Evolutionary conservation across 441 rosid genomes (phyloP), one percentile per base, ranked within the genome.

Genomic region (Jatropha multifida): DNA sequence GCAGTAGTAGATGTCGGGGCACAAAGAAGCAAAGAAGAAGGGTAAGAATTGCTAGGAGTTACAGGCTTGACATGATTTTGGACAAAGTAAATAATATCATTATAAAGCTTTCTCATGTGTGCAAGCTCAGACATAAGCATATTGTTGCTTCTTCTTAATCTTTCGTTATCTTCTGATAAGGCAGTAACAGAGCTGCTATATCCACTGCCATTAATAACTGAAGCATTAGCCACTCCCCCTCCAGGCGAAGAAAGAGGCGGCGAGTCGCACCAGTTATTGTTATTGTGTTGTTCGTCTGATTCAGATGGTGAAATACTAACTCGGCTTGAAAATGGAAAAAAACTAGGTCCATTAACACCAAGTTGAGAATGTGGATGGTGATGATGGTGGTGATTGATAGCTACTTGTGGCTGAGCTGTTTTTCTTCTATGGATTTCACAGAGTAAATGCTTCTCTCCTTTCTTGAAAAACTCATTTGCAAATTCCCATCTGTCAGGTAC

Each of bases 401-500:
- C 84, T 40, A 85, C 87, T 60, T 84, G 86, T 38, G 88, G 90
- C 61, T 92, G 97, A 40, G 92, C 83, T 40, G 95, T 89, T 82
- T 94, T 94, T 51, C 97, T 75, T 65, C 97, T 82, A 71, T 92
- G 97, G 87, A 94, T 94, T 86, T 95, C 99, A 66, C 97, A 93
- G 52, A 95, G 92, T 73, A 93, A 72, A 77, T 92, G 95, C 78
- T 93, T 93, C 60, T 95, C 97, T 73, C 98, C 98, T 76, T 89
- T 92, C 73, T 88, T 88, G 92, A 95, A 95, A 79, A 83, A 90
- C 82, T 95, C 98, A 67, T 95, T 95, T 0, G 97, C 96, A 51
- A 95, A 95, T 81, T 95, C 99, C 99, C 99, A 95, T 80, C 98
- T 84, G 82, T 95, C 99, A 0, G 99, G 96, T 13, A 95, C 98